Base-by-base conservation (phyloP, 495 filamentous ascomycete species). In the Xylaria longipes region DNA sequence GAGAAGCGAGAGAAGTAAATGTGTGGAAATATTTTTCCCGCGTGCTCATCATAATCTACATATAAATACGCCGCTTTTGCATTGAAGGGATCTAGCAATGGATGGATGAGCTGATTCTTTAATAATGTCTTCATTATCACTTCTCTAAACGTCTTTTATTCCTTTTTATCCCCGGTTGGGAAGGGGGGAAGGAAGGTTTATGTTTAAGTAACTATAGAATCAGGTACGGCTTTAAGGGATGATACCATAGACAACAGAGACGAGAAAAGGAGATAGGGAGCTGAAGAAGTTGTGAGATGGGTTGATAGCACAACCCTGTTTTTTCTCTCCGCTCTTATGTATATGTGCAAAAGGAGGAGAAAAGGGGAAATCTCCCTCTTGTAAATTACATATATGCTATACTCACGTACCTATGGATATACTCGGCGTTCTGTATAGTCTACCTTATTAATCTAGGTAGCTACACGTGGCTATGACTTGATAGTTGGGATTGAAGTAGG, bases 1-100 rank as follows among this genome's bases (percentile, higher is more conserved):
- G 69, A 46, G 35, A 72, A 70, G 54, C 27, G 17, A 17, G 52
- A 56, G 29, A 69, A 69, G 67, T 72, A 72, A 50, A 67, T 35
- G 31, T 17, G 4, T 48, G 66, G 52, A 9, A 35, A 22, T 22
- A 60, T 37, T 3, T 3, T 14, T 58, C n/a, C 25, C n/a, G 1
- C 29, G 5, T 22, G 8, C 45, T 37, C 41, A 11, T 17, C 29
- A 25, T 35, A 60, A 60, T 60, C 57, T 22, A 37, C 33, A 35
- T n/a, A 22, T 14, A 60, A 37, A 20, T 58, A 58, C 31, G 54
- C 31, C 27, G 54, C 56, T 35, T 35, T 33, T 8, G 29, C 15
- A 35, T 29, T 29, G 3, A 22, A 58, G 20, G 56, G 20, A 37
- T 60, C 31, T 37, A 11, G 17, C 31, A 35, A 35, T 60, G 17